A percentile compares a stretch with the other conserved stretches of the same genome.
phyloP scores from a whole-genome alignment of 352 stramenopile genomes.

The Globisporangium polare region DNA sequence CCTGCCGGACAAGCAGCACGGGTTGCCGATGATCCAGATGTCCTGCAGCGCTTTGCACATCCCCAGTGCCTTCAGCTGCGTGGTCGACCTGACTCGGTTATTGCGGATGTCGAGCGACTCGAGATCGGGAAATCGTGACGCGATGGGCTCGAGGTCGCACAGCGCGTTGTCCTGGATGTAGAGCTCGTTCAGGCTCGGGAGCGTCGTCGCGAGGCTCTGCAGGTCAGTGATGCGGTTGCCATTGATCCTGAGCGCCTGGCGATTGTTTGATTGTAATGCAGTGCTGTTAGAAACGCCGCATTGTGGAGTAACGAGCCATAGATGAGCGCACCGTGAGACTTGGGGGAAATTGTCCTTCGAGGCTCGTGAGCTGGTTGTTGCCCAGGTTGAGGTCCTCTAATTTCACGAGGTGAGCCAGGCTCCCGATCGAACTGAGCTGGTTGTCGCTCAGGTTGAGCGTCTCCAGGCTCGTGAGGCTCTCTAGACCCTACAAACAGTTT shows the following conservation, averaged over 20 bases:
- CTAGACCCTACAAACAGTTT: slow-evolving; percentile 32
- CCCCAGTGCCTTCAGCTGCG: slow-evolving; percentile 18
- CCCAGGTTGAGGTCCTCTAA: slow-evolving; percentile 69
- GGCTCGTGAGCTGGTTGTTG: slow-evolving; percentile 46
- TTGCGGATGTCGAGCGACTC: slow-evolving; percentile 74
- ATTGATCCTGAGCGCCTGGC: slow-evolving; percentile 43
- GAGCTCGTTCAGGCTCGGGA: slow-evolving; percentile 58
- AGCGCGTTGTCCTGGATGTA: slow-evolving; percentile 60
- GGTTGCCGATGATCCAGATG: slow-evolving; percentile 68
- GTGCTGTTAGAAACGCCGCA: too few species aligned
- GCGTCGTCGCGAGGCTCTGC: slow-evolving; percentile 27
- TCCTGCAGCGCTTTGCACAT: slow-evolving; percentile 39
- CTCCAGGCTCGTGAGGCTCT: slow-evolving; percentile 49
- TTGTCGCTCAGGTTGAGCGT: slow-evolving; percentile 68
- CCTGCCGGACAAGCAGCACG: slow-evolving; percentile 52
- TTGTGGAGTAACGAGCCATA: background rate
- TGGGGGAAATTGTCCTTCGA: slow-evolving; percentile 48
- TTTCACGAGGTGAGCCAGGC: slow-evolving; percentile 58
- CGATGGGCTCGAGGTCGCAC: slow-evolving; percentile 24
- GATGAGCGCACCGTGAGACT: slow-evolving; percentile 36
- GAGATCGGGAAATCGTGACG: slow-evolving; percentile 36
- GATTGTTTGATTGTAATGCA: too few species aligned
- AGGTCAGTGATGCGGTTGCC: slow-evolving; percentile 46
- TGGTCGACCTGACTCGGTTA: slow-evolving; percentile 36
- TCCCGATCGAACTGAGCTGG: slow-evolving; percentile 45